Conservation (phyloP, 331 rosid species). For the Dryas integrifolia region DNA sequence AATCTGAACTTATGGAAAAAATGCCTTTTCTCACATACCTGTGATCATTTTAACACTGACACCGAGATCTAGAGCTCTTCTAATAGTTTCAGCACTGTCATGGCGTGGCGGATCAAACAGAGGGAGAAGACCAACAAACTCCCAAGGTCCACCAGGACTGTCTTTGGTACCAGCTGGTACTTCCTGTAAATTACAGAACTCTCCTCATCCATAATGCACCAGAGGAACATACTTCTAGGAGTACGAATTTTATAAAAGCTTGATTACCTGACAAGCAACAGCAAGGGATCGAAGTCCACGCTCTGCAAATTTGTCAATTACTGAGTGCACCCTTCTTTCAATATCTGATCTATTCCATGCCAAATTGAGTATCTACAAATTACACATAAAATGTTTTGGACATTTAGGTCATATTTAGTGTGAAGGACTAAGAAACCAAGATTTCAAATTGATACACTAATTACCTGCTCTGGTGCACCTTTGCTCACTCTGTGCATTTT, state of each 20-base stretch:
- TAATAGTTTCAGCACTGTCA: conserved; percentile 72
- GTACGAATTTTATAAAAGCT: not conserved
- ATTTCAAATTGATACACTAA: not conserved
- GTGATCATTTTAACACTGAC: conserved; percentile 80
- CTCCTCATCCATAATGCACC: not conserved
- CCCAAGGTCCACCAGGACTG: conserved; percentile 65
- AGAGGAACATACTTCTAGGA: conserved; percentile 9
- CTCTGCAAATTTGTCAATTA: conserved; percentile 41
- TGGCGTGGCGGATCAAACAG: conserved; percentile 78
- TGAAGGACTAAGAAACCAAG: not conserved
- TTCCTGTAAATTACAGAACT: conserved; percentile 38
- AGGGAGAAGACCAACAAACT: conserved; percentile 61
- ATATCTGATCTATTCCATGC: conserved; percentile 27
- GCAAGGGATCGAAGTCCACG: conserved; percentile 43
- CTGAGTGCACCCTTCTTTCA: conserved; percentile 30
- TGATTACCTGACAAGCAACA: conserved; percentile 30
- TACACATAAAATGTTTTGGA: not conserved
- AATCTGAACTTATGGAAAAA: not conserved
- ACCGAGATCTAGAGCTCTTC: conserved; percentile 59
- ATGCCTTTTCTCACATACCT: conserved; percentile 27
- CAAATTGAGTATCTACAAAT: conserved; percentile 15
- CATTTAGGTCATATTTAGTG: not conserved
- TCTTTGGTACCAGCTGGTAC: conserved; percentile 58
- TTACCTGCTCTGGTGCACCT: conserved; percentile 84
- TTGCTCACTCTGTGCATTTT: conserved; percentile 68